Evolutionary conservation across 208 protist genomes (phyloP).

Genomic region (Trichomonas vaginalis): DNA sequence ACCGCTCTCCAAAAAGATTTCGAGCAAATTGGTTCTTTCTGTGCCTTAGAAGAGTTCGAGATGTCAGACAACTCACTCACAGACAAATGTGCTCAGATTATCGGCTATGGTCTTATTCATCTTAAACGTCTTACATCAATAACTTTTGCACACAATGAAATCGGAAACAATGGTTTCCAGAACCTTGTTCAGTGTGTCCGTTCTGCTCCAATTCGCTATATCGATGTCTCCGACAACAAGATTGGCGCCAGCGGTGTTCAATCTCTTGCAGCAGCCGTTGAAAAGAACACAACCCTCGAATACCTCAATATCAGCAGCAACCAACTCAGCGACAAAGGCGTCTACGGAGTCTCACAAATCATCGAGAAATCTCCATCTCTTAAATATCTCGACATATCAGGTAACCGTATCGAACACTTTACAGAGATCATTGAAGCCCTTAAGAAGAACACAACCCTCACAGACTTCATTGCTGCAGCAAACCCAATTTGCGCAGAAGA

Average conservation of each 20-base stretch:
- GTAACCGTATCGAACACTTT: not conserved
- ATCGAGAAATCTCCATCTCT: not conserved
- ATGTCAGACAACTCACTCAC: not conserved
- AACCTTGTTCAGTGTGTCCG: not conserved
- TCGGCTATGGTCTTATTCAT: not conserved
- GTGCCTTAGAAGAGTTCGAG: not conserved
- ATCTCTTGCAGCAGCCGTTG: not conserved
- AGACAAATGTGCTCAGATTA: not conserved
- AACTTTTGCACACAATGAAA: constrained; percentile 10
- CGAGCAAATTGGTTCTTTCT: not conserved
- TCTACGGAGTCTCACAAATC: not conserved
- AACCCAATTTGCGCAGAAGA: not conserved
- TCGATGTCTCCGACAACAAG: not conserved
- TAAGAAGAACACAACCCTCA: not conserved
- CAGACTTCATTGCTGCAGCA: not conserved
- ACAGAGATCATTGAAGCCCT: not conserved
- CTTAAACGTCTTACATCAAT: not conserved
- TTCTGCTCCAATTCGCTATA: not conserved
- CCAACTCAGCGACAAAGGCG: not conserved
- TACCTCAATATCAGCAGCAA: not conserved
- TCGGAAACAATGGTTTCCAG: not conserved
- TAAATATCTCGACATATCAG: not conserved
- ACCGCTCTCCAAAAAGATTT: not conserved
- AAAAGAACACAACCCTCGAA: not conserved
- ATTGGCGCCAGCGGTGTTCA: not conserved